These are phyloP conservation scores for Yamadazyma sp. DNA, from an alignment of 805 yeast genomes.

Conservation along the genomic window DNA sequence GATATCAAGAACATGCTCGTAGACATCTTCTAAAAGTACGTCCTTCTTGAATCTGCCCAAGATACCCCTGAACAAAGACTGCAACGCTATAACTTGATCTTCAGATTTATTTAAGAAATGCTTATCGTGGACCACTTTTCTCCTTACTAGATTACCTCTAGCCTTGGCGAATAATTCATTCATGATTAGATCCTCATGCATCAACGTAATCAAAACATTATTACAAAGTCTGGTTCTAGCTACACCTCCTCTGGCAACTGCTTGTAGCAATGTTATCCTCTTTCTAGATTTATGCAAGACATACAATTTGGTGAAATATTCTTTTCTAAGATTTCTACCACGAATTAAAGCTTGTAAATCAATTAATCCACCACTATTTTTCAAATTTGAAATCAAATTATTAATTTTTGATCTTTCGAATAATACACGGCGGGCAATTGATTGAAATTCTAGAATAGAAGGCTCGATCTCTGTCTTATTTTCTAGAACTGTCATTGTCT, in stretches of 20 bases:
- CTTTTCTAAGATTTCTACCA: constrained; percentile 32
- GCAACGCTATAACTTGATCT: constrained; percentile 41
- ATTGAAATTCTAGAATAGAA: constrained; percentile 24
- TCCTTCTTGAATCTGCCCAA: constrained; percentile 57
- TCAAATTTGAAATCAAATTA: constrained; percentile 15
- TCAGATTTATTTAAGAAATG: constrained; percentile 15
- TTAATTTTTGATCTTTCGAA: constrained; percentile 16
- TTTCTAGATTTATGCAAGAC: constrained; percentile 5
- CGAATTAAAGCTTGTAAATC: constrained; percentile 39
- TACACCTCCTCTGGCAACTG: constrained; percentile 44
- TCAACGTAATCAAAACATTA: constrained; percentile 38
- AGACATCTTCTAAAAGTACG: constrained; percentile 49
- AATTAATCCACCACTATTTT: constrained; percentile 18
- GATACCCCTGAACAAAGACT: constrained; percentile 63
- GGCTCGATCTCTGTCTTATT: constrained; percentile 21
- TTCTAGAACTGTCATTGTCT: constrained; percentile 20
- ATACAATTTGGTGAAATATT: constrained; percentile 13
- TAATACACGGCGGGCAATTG: constrained; percentile 25
- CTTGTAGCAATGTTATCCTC: constrained; percentile 34
- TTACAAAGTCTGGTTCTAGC: constrained; percentile 42
- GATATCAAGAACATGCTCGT: constrained; percentile 39
- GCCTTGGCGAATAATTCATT: constrained; percentile 40
- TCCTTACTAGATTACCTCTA: constrained; percentile 42
- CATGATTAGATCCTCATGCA: constrained; percentile 36
- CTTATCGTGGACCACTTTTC: constrained; percentile 17